These are phyloP conservation scores for Suhomyces faveliae DNA, from an alignment of 805 yeast genomes.

Conservation along the genomic window DNA sequence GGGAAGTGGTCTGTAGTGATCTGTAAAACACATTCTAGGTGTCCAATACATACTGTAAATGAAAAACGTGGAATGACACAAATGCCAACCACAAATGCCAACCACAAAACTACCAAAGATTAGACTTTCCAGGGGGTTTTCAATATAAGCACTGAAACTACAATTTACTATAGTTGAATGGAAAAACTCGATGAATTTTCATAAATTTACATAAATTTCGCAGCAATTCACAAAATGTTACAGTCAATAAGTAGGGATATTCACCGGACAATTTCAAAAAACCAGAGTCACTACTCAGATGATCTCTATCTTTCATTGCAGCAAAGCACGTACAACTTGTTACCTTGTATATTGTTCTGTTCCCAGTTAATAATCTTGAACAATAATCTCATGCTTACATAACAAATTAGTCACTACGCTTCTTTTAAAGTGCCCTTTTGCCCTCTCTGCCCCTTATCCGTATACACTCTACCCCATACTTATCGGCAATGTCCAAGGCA, in stretches of 20 bases:
- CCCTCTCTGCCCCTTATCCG: neutral
- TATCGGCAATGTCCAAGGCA: slow-evolving; percentile 32
- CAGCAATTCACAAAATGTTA: neutral
- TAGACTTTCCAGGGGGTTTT: too few relatives aligned
- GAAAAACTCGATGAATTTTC: neutral
- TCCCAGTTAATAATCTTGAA: neutral
- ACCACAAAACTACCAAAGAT: too few relatives aligned
- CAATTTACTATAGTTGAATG: too few relatives aligned
- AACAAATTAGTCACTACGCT: neutral
- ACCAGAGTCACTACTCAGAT: neutral
- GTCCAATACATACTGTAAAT: too few relatives aligned
- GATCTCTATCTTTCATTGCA: neutral
- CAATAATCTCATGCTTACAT: neutral
- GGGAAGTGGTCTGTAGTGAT: too few relatives aligned
- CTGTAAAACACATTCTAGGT: too few relatives aligned
- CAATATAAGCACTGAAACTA: too few relatives aligned
- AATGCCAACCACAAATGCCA: too few relatives aligned
- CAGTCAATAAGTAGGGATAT: too few relatives aligned
- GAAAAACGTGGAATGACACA: too few relatives aligned
- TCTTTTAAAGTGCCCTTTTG: neutral
- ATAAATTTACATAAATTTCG: neutral
- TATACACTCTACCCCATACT: neutral
- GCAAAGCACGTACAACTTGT: too few relatives aligned
- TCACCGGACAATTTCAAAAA: too few relatives aligned
- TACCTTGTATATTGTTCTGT: neutral